Base-by-base conservation (phyloP, 306 rosid species). In the Vicia faba region DNA sequence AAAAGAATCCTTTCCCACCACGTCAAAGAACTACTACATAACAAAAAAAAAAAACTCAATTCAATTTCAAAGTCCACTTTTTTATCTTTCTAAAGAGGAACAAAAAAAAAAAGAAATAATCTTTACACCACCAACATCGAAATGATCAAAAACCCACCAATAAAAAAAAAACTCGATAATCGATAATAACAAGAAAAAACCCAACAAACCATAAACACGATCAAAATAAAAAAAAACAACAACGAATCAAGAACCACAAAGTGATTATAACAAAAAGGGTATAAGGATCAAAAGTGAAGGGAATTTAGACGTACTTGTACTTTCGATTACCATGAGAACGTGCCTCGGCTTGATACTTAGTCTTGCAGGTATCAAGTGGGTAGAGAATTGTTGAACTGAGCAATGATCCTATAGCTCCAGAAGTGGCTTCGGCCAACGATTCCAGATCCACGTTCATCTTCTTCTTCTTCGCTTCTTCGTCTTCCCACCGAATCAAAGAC, bases 361-460 rank as follows among this genome's bases (percentile, higher is more conserved):
- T 88, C 74, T 95, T 95, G 80, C 97, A 90, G 49, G 96, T 95
- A 68, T 95, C 99, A 11, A 95, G 95, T 0, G 99, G 99, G 81
- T 95, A 95, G 64, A 95, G 79, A 68, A 95, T 75, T 75, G 97
- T 88, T 66, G 97, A 90, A 87, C 99, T 95, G 19, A 90, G 12
- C 11, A 95, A 76, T 62, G 99, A 95, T 76, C 99, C 99, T 48
- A 95, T 78, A 72, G 99, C 99, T 4, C 99, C 99, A 2, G 99
- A 95, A 44, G 99, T 91, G 7, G 99, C 99, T 82, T 95, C 99
- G 2, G 99, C 89, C 64, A 95, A 63, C 0, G 99, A 95, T 79
- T 95, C 92, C 65, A 95, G 89, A 88, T 95, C 97, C 84, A 84
- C 62, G 54, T 78, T 81, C 97, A 85, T 86, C 68, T 59, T 63